Conservation (phyloP, 768 basidiomycete genomes). For the Gloeostereum incarnatum region DNA sequence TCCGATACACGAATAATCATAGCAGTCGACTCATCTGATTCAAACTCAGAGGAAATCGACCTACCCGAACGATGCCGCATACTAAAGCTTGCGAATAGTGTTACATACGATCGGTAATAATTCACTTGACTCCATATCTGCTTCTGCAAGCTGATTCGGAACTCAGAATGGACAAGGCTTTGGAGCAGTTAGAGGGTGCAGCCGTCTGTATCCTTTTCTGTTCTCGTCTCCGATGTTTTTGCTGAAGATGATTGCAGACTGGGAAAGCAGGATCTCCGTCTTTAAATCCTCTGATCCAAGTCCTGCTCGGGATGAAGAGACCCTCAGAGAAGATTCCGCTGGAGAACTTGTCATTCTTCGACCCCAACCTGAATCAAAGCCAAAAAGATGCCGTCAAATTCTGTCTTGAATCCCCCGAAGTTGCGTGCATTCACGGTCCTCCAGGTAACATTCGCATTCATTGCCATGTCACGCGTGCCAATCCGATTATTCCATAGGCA, state of each 20-base stretch:
- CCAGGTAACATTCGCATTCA: constrained; percentile 45
- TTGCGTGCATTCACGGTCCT: constrained; percentile 96
- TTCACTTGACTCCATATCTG: neutral
- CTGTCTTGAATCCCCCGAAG: constrained; percentile 69
- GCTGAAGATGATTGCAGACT: constrained; percentile 16
- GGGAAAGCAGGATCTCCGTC: constrained; percentile 3
- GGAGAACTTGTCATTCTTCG: constrained; percentile 54
- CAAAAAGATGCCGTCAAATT: constrained; percentile 82
- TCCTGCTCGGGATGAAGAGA: constrained; percentile 58
- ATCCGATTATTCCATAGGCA: constrained; percentile 34
- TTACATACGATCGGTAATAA: constrained; percentile 76
- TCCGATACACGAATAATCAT: constrained; percentile 77
- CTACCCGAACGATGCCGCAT: constrained; percentile 80
- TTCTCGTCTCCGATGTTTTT: neutral
- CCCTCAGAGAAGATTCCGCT: constrained; percentile 30
- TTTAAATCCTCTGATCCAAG: constrained; percentile 45
- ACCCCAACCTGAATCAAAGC: constrained; percentile 67
- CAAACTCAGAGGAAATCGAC: constrained; percentile 27
- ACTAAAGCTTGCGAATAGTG: constrained; percentile 85
- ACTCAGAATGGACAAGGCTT: constrained; percentile 77
- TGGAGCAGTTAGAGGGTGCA: constrained; percentile 50
- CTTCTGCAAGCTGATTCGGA: constrained; percentile 1
- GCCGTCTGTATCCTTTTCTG: neutral
- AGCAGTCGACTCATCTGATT: constrained; percentile 57
- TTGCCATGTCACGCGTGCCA: too few relatives aligned